Conservation (phyloP, 495 filamentous ascomycete genomes). For the Beverwykella pulmonaria region DNA sequence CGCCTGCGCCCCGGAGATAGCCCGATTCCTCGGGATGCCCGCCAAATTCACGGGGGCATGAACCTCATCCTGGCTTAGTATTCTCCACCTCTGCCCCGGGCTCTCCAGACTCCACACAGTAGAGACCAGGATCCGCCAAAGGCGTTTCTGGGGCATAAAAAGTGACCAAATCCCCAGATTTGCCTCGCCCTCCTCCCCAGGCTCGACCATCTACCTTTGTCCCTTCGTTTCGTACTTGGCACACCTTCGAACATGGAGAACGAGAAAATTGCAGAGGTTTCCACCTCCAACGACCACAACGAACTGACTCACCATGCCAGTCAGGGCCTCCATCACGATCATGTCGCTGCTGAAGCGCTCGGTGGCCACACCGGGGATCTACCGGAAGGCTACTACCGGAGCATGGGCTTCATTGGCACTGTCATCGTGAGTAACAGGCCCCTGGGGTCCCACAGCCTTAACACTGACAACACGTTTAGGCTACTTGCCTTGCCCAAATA, state of each 20-base stretch:
- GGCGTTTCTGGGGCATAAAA: not conserved
- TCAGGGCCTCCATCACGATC: conserved; percentile 29
- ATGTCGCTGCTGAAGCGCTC: conserved; percentile 23
- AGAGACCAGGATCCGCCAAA: not conserved
- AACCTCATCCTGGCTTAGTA: not conserved
- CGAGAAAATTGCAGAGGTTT: conserved; percentile 3
- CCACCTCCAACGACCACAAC: not conserved
- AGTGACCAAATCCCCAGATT: not conserved
- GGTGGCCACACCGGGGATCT: conserved; percentile 24
- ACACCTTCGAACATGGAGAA: not conserved
- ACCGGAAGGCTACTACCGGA: conserved; percentile 25
- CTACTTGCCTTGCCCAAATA: conserved; percentile 39
- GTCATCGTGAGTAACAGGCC: conserved; percentile 15
- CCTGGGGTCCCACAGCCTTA: too few species aligned
- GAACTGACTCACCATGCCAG: not conserved
- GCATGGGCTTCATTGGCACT: conserved; percentile 27
- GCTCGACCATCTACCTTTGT: not conserved
- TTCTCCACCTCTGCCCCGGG: not conserved
- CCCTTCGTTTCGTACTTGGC: not conserved
- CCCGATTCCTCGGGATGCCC: not conserved
- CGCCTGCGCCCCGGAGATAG: not conserved
- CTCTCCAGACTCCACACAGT: not conserved
- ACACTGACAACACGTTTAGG: conserved; percentile 16
- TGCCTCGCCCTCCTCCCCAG: not conserved
- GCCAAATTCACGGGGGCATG: not conserved